These are phyloP conservation scores for Fraxinus sp. DNA, from an alignment of 305 asterid genomes.

Conservation along the genomic window DNA sequence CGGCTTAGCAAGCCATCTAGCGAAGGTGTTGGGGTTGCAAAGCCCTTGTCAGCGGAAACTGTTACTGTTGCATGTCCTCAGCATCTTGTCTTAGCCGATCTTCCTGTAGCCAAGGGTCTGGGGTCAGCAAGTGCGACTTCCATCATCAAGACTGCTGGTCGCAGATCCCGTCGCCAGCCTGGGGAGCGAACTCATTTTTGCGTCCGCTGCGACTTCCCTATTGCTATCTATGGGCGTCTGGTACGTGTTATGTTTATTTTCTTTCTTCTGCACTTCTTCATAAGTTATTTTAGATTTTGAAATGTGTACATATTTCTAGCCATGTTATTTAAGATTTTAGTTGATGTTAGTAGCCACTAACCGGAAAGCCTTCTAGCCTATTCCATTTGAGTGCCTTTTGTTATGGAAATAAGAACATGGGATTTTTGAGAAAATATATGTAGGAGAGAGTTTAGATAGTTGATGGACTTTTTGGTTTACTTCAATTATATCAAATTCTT, in stretches of 20 bases:
- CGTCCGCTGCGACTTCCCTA: constrained; percentile 76
- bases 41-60: constrained; percentile 50
- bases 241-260: constrained; percentile 24
- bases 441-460: neutral
- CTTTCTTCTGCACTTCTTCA: neutral
- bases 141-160: constrained; percentile 65
- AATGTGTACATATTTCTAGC: neutral
- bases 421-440: neutral
- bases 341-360: neutral
- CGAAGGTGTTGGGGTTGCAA: constrained; percentile 57
- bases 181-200: constrained; percentile 93
- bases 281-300: neutral
- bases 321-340: neutral
- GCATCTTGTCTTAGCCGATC: constrained; percentile 86
- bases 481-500: neutral
- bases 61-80: constrained; percentile 92
- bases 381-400: neutral
- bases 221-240: constrained; percentile 83
- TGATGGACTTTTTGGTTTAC: neutral
- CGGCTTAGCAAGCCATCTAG: constrained; percentile 77
- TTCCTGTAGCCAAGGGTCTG: constrained; percentile 87
- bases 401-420: neutral
- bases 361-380: neutral
- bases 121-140: constrained; percentile 55
- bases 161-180: constrained; percentile 84